These are phyloP conservation scores for Xerocomus brunneocitrinus DNA, from an alignment of 768 basidiomycete species.

Conservation along the genomic window DNA sequence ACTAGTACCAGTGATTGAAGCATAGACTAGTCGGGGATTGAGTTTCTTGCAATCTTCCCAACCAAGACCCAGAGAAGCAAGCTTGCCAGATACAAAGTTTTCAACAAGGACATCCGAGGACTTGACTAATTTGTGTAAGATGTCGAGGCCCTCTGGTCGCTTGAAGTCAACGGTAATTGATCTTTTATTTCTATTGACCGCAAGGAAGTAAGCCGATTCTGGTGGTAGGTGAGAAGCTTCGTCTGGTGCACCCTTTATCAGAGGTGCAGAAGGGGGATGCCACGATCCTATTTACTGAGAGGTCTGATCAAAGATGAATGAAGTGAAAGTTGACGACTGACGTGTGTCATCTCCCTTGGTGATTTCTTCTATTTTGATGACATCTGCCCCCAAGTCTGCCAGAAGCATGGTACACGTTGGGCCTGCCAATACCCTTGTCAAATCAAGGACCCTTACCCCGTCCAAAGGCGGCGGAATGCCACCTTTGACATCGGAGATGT, in stretches of 20 bases:
- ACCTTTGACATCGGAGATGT: slow-evolving; percentile 11
- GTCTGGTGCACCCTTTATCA: slow-evolving; percentile 43
- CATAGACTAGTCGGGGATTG: slow-evolving; percentile 80
- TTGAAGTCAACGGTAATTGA: slow-evolving; percentile 91
- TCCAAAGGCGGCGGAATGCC: slow-evolving; percentile 76
- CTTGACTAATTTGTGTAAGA: slow-evolving; percentile 65
- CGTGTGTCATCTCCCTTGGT: slow-evolving; percentile 87
- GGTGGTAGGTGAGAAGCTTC: slow-evolving; percentile 67
- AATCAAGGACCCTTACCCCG: slow-evolving; percentile 80
- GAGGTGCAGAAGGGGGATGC: slow-evolving; percentile 58
- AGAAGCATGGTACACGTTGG: slow-evolving; percentile 91
- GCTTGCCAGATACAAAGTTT: slow-evolving; percentile 83
- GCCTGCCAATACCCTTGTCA: slow-evolving; percentile 89
- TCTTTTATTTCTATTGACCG: slow-evolving; percentile 84
- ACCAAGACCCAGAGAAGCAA: slow-evolving; percentile 78
- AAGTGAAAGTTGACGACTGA: slow-evolving; percentile 30
- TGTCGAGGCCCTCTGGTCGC: slow-evolving; percentile 64
- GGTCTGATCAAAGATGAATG: slow-evolving; percentile 11
- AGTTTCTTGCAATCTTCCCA: slow-evolving; percentile 76
- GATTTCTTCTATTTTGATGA: slow-evolving; percentile 86
- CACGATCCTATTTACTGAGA: slow-evolving; percentile 48
- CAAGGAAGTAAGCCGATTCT: slow-evolving; percentile 91
- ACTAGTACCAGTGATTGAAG: slow-evolving; percentile 76
- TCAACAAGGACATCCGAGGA: slow-evolving; percentile 85
- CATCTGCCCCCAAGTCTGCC: slow-evolving; percentile 90